Percentiles rank a stretch among this genome's conserved stretches.
phyloP scores from a whole-genome alignment of 495 filamentous ascomycete species.

The Neurospora cerealis region DNA sequence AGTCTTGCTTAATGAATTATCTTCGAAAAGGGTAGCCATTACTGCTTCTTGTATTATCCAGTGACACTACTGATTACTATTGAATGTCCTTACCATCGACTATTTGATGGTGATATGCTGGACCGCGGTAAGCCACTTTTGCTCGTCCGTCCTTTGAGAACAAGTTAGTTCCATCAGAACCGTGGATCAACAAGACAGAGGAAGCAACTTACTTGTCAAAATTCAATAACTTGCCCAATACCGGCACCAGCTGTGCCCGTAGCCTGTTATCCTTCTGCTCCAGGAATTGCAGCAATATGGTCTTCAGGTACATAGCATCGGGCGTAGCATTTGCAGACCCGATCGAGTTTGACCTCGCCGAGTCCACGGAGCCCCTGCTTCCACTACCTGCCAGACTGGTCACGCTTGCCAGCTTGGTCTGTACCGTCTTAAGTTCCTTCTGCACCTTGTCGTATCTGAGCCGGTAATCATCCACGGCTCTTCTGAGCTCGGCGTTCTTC shows the following conservation, averaged over 20 bases:
- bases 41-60: background rate
- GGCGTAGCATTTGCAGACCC: constrained; percentile 25
- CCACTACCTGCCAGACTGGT: constrained; percentile 3
- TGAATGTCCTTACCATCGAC: background rate
- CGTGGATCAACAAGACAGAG: background rate
- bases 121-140: constrained; percentile 82
- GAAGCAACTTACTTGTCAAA: constrained; percentile 67
- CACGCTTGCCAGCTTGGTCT: constrained; percentile 22
- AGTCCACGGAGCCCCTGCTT: constrained; percentile 9
- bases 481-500: constrained; percentile 65
- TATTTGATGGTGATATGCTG: constrained; percentile 25
- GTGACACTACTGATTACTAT: background rate
- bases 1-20: background rate
- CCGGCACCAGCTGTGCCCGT: constrained; percentile 83
- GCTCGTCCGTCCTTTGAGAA: constrained; percentile 59
- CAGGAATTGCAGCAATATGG: constrained; percentile 86
- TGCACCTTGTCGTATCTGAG: constrained; percentile 67
- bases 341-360: background rate
- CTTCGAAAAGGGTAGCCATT: background rate
- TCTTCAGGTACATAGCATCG: constrained; percentile 89
- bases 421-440: constrained; percentile 45
- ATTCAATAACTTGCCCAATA: constrained; percentile 79
- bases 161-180: constrained; percentile 8
- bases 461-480: constrained; percentile 67
- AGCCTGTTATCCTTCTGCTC: constrained; percentile 89